Evolutionary conservation across 176 grass and related monocot genomes (phyloP).

Genomic region (Urochloa ruziziensis): DNA sequence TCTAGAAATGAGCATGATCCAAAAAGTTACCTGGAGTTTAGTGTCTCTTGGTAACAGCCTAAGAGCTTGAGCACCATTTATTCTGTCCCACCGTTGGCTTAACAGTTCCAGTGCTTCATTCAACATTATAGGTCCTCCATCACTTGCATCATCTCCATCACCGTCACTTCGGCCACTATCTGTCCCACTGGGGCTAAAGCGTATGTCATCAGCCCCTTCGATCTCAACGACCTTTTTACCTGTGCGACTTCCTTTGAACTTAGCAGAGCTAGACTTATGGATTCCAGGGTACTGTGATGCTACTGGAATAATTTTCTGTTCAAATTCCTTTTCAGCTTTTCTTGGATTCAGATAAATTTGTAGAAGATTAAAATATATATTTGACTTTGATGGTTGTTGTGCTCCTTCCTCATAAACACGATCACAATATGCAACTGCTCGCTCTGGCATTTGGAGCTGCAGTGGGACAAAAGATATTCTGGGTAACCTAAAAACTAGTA

Average conservation of each 20-base stretch:
- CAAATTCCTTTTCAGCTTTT: constrained; percentile 71
- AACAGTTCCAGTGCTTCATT: constrained; percentile 91
- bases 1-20: background rate
- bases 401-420: constrained; percentile 74
- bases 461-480: constrained; percentile 25
- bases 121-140: constrained; percentile 83
- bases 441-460: constrained; percentile 82
- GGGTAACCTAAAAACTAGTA: background rate
- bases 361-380: constrained; percentile 94
- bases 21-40: constrained; percentile 76
- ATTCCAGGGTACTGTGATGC: constrained; percentile 67
- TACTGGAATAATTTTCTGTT: constrained; percentile 61
- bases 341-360: constrained; percentile 96
- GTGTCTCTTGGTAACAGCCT: constrained; percentile 92
- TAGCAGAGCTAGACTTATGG: constrained; percentile 48
- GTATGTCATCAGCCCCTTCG: constrained; percentile 73
- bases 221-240: constrained; percentile 92
- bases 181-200: constrained; percentile 66
- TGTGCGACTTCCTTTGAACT: constrained; percentile 56
- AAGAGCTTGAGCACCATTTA: constrained; percentile 97
- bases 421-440: constrained; percentile 90
- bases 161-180: constrained; percentile 95
- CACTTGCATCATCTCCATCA: constrained; percentile 84
- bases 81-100: constrained; percentile 95
- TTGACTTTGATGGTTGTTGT: constrained; percentile 77